Evolutionary conservation across 345 rosid genomes (phyloP).

Genomic region (Salix suchowensis): DNA sequence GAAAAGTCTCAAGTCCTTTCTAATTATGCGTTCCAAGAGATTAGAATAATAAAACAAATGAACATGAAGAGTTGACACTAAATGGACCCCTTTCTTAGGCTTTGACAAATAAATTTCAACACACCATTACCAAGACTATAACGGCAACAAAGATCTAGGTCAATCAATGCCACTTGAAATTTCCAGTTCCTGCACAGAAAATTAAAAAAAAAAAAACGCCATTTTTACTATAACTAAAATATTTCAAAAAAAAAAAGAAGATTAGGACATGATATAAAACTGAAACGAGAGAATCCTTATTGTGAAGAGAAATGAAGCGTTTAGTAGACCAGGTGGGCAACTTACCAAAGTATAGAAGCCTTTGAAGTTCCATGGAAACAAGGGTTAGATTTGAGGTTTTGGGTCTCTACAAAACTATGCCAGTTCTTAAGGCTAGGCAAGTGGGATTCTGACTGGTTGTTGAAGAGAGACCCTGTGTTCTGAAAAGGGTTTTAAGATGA

Average conservation of each 20-base stretch:
- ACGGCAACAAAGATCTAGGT: constrained; percentile 23
- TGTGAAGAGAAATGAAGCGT: not conserved
- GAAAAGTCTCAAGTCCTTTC: constrained; percentile 4
- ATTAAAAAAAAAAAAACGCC: not conserved
- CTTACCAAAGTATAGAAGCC: not conserved
- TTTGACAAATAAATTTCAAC: constrained; percentile 15
- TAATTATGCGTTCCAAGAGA: constrained; percentile 20
- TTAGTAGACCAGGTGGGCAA: not conserved
- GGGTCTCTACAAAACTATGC: not conserved
- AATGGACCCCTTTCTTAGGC: constrained; percentile 11
- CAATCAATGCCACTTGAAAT: not conserved
- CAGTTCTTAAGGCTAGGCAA: not conserved
- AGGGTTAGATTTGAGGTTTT: not conserved
- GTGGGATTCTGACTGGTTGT: not conserved
- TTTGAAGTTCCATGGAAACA: not conserved
- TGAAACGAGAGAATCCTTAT: not conserved
- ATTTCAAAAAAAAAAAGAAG: too few species aligned
- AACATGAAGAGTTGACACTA: constrained; percentile 19
- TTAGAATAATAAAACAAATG: not conserved
- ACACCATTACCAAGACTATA: constrained; percentile 10
- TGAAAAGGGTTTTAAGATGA: not conserved
- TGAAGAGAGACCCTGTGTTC: not conserved
- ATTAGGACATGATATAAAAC: not conserved
- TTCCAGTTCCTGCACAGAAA: not conserved
- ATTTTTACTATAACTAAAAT: too few species aligned